Conservation (phyloP, 805 yeast genomes). For the Candida alai region DNA sequence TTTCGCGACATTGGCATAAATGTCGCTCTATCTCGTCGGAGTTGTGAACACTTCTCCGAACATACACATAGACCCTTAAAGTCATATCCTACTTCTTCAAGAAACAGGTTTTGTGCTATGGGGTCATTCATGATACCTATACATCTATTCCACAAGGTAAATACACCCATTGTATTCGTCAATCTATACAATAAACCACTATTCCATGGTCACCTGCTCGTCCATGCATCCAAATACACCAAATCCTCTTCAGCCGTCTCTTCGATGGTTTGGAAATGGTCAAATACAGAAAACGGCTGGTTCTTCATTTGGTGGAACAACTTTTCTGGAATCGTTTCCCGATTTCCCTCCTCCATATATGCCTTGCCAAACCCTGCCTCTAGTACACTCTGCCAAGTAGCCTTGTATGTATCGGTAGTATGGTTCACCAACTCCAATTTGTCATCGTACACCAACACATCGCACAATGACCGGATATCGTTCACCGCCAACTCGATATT, state of each 20-base stretch:
- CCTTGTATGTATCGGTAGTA: constrained; percentile 62
- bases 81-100: no score
- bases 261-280: constrained; percentile 25
- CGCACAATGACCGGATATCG: constrained; percentile 81
- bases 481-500: constrained; percentile 70
- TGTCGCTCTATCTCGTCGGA: no score
- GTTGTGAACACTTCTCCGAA: no score
- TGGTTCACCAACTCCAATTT: constrained; percentile 61
- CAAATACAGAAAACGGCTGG: constrained; percentile 18
- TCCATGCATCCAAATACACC: constrained; percentile 35
- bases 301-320: constrained; percentile 1
- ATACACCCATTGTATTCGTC: no score
- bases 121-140: no score
- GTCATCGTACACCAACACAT: constrained; percentile 84
- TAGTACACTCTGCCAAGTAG: constrained; percentile 78
- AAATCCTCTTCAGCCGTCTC: constrained; percentile 26
- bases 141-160: background rate
- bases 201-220: constrained; percentile 12
- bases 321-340: background rate
- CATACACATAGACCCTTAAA: no score
- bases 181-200: no score
- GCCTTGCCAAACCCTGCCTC: constrained; percentile 58
- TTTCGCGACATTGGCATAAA: background rate
- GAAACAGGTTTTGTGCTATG: no score
- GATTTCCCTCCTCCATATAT: constrained; percentile 16